Base-by-base conservation (phyloP, 1,284 basidiomycete species). In the Cutaneotrichosporon mucoides region DNA sequence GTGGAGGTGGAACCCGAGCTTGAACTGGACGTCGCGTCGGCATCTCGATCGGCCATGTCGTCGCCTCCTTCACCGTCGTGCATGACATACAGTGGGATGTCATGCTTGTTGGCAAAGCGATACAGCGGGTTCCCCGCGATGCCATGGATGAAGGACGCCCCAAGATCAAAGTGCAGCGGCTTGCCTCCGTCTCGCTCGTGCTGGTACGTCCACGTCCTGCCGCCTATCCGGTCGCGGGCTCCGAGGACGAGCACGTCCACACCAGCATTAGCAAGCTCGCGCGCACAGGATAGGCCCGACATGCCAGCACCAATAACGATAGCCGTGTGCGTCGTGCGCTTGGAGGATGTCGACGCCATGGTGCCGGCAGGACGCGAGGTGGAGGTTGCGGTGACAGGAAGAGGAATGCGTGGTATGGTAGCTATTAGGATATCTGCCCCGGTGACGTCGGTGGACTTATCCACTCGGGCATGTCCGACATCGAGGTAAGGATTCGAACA, bases 221-320 rank as follows among this genome's bases (percentile, higher is more conserved):
- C 46, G 34, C 46, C 46, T 6, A 48, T 48, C 33, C 46, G 46
- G 34, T 48, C 46, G 10, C 46, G 46, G 11, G 46, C 46, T 12
- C 35, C 46, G 46, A 48, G 46, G 46, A 48, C 12, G 34, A 48
- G 46, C 12, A 48, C 46, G 46, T 48, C 46, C 33, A 48, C 46
- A 12, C 46, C 46, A 13, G 43, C 46, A 33, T 34, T 12, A 13
- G 13, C 46, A 33, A 48, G 46, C 34, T 10, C 7, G 11, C 34
- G 46, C 33, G 46, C 46, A 33, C 46, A 48, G 10, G 46, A 48
- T 6, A 48, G 46, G 34, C 46, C 46, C 1, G 46, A 48, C 46
- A 48, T 48, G 5, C 46, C 46, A 9, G 46, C 46, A 16, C 46
- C 46, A 12, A 48, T 48, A 6, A 48, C 34, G 34, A 48, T 36